Evolutionary conservation across 495 filamentous ascomycete species (phyloP).

Genomic region (Hypoxylon lienhwacheense): DNA sequence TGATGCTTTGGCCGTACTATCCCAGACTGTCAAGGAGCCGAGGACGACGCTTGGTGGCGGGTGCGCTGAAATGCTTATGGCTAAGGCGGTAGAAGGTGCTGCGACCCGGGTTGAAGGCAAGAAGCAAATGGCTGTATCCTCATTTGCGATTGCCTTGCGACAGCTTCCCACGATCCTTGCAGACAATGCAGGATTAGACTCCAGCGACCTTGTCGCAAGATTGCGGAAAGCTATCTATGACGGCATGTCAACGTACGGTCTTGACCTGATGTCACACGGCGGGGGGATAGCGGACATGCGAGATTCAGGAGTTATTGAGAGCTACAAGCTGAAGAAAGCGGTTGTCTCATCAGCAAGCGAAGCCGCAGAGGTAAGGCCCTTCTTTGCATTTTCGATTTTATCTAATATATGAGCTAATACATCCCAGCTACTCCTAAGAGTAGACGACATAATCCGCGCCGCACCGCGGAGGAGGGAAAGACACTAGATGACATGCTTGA

Average conservation of each 20-base stretch:
- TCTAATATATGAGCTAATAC: slow-evolving; percentile 6
- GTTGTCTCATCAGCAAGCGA: slow-evolving; percentile 94
- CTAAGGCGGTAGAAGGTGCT: slow-evolving; percentile 92
- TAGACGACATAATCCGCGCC: slow-evolving; percentile 83
- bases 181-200: slow-evolving; percentile 95
- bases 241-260: slow-evolving; percentile 85
- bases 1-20: slow-evolving; percentile 94
- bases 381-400: neutral
- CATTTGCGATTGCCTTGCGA: slow-evolving; percentile 84
- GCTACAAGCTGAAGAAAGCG: slow-evolving; percentile 96
- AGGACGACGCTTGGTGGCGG: slow-evolving; percentile 93
- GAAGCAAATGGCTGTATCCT: slow-evolving; percentile 89
- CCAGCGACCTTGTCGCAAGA: slow-evolving; percentile 87
- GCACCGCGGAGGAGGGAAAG: slow-evolving; percentile 76
- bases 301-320: slow-evolving; percentile 92
- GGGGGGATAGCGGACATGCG: slow-evolving; percentile 97
- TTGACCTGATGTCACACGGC: slow-evolving; percentile 86
- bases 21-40: slow-evolving; percentile 93
- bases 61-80: slow-evolving; percentile 98
- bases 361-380: slow-evolving; percentile 80
- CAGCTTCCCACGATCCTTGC: slow-evolving; percentile 96
- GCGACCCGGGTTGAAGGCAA: slow-evolving; percentile 95
- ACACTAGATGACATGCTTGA: slow-evolving; percentile 19
- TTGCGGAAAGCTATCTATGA: slow-evolving; percentile 92
- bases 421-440: slow-evolving; percentile 70